A percentile compares a stretch with the other conserved stretches of the same genome.
Evolutionary conservation across 208 protist species (phyloP).

Genomic region (Acanthamoeba sp.): DNA sequence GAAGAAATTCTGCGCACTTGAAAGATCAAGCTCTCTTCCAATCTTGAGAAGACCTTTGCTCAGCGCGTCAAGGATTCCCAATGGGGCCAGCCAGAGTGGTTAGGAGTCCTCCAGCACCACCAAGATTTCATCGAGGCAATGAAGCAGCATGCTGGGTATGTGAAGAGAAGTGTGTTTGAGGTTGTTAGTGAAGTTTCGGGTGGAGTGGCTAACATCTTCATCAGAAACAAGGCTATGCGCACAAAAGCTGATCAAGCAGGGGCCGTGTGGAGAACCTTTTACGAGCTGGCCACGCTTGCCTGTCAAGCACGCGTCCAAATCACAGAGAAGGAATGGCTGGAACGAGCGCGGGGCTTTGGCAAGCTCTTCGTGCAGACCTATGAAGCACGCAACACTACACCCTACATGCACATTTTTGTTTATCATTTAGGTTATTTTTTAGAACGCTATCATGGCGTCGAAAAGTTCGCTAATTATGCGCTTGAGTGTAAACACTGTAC

Average conservation of each 20-base stretch:
- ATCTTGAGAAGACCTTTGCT: neutral
- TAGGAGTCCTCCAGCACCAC: neutral
- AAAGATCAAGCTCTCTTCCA: no score
- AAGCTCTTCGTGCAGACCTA: neutral
- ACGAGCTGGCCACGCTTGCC: neutral
- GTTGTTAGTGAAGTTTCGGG: no score
- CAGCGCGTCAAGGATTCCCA: neutral
- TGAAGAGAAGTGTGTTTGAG: neutral
- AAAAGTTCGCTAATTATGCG: constrained; percentile 29
- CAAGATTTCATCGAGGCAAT: neutral
- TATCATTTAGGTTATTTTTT: constrained; percentile 27
- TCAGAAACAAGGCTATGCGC: neutral
- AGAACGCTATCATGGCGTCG: neutral
- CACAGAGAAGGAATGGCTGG: neutral
- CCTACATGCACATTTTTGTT: constrained; percentile 55
- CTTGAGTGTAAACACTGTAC: neutral
- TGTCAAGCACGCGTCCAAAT: constrained; percentile 4
- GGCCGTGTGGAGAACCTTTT: neutral
- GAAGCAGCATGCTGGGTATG: neutral
- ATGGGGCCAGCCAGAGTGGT: neutral
- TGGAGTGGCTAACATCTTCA: no score
- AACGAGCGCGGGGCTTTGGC: neutral
- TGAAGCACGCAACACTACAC: neutral
- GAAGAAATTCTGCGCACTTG: neutral
- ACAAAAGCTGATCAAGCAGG: neutral